Percentiles rank a stretch among this genome's conserved stretches.
Evolutionary conservation across 2,329 filamentous ascomycete species (phyloP).

Genomic region (Verticillium nubilum): DNA sequence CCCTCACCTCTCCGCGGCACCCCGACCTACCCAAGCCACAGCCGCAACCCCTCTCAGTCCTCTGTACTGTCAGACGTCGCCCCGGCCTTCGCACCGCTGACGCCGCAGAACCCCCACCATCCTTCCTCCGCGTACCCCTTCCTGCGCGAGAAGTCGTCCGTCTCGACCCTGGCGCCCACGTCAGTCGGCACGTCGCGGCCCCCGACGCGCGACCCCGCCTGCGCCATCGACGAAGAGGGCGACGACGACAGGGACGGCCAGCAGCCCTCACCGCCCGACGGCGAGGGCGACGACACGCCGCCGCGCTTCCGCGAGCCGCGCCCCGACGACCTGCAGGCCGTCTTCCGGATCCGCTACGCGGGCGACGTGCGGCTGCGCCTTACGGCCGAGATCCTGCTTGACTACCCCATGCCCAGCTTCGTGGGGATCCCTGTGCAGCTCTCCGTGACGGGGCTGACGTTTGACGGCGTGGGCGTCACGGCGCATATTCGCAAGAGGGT

Average conservation of each 20-base stretch:
- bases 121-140: neutral
- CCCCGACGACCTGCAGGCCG: slow-evolving; percentile 84
- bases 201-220: slow-evolving; percentile 46
- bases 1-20: slow-evolving; percentile 7
- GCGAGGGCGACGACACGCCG: slow-evolving; percentile 16
- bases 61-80: slow-evolving; percentile 29
- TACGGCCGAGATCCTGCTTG: slow-evolving; percentile 90
- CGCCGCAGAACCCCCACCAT: slow-evolving; percentile 23
- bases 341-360: slow-evolving; percentile 84
- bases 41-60: slow-evolving; percentile 39
- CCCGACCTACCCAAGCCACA: slow-evolving; percentile 26
- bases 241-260: slow-evolving; percentile 17
- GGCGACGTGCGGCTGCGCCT: slow-evolving; percentile 84
- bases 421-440: slow-evolving; percentile 91
- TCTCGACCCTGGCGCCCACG: slow-evolving; percentile 56
- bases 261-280: neutral
- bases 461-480: slow-evolving; percentile 89
- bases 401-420: slow-evolving; percentile 98
- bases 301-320: slow-evolving; percentile 64
- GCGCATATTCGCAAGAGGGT: slow-evolving; percentile 85
- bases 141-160: slow-evolving; percentile 55
- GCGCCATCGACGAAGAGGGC: slow-evolving; percentile 32
- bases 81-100: slow-evolving; percentile 23
- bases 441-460: slow-evolving; percentile 90
- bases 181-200: slow-evolving; percentile 48